Evolutionary conservation across 2,329 filamentous ascomycete species (phyloP).

Genomic region (Nakataea oryzae): DNA sequence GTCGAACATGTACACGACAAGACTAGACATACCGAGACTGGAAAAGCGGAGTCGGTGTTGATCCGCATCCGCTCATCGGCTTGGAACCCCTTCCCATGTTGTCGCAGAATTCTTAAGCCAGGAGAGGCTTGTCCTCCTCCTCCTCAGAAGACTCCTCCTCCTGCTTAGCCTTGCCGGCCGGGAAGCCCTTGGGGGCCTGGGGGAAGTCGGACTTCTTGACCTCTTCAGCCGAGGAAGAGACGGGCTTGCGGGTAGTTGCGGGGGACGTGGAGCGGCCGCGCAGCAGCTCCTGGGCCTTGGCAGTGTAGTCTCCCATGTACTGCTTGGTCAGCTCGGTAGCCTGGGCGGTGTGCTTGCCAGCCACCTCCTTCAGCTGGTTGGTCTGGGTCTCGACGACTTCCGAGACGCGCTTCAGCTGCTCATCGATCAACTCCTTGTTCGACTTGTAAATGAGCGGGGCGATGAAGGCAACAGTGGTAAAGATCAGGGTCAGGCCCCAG

Average conservation of each 20-base stretch:
- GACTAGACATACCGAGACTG: not conserved
- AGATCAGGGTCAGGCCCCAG: conserved; percentile 56
- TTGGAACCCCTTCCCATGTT: not conserved
- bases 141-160: conserved; percentile 14
- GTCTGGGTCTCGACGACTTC: conserved; percentile 53
- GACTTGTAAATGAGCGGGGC: conserved; percentile 53
- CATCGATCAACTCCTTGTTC: conserved; percentile 61
- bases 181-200: conserved; percentile 36
- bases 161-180: conserved; percentile 28
- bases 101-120: not conserved
- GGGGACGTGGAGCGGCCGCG: conserved; percentile 35
- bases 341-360: conserved; percentile 53
- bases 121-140: conserved; percentile 14
- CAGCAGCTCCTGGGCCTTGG: conserved; percentile 56
- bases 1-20: not conserved
- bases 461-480: conserved; percentile 49
- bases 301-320: conserved; percentile 57
- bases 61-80: not conserved
- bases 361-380: conserved; percentile 48
- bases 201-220: conserved; percentile 36
- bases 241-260: conserved; percentile 26
- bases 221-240: conserved; percentile 13
- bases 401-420: conserved; percentile 46
- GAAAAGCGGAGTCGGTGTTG: not conserved
- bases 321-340: conserved; percentile 55